Percentiles rank a stretch among this genome's conserved stretches.
Evolutionary conservation across 2,329 filamentous ascomycete species (phyloP).

Genomic region (Coniochaeta sp.): DNA sequence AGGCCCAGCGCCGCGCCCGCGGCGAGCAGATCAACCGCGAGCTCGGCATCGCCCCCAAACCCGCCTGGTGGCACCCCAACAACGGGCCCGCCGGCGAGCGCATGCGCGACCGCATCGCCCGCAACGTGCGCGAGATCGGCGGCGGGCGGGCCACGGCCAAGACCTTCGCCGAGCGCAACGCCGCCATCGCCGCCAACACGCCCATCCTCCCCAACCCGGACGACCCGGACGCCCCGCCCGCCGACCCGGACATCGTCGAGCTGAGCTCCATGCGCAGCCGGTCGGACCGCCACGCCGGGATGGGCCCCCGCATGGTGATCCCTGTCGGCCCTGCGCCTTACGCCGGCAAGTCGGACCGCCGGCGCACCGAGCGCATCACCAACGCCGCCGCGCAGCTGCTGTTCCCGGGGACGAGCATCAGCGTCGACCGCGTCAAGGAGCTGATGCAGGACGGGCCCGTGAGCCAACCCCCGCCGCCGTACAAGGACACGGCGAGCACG

Average conservation of each 20-base stretch:
- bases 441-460: slow-evolving; percentile 31
- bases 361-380: slow-evolving; percentile 35
- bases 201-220: background rate
- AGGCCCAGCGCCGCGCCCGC: slow-evolving; percentile 52
- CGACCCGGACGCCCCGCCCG: background rate
- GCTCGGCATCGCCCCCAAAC: slow-evolving; percentile 53
- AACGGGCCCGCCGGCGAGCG: slow-evolving; percentile 14
- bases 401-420: slow-evolving; percentile 34
- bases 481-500: slow-evolving; percentile 15
- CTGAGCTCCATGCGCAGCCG: slow-evolving; percentile 22
- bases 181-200: slow-evolving; percentile 22
- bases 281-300: background rate
- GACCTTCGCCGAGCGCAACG: slow-evolving; percentile 25
- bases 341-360: slow-evolving; percentile 31
- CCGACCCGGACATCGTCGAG: slow-evolving; percentile 12
- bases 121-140: slow-evolving; percentile 48
- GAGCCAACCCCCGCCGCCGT: slow-evolving; percentile 25
- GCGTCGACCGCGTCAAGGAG: slow-evolving; percentile 28
- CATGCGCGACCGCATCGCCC: slow-evolving; percentile 45
- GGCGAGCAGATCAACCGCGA: slow-evolving; percentile 50
- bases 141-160: slow-evolving; percentile 37
- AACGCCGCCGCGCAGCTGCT: slow-evolving; percentile 36
- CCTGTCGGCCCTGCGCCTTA: slow-evolving; percentile 14
- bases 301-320: slow-evolving; percentile 1
- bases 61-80: slow-evolving; percentile 56